Conservation (phyloP, 73 alveolate species). For the Durusdinium trenchii region DNA sequence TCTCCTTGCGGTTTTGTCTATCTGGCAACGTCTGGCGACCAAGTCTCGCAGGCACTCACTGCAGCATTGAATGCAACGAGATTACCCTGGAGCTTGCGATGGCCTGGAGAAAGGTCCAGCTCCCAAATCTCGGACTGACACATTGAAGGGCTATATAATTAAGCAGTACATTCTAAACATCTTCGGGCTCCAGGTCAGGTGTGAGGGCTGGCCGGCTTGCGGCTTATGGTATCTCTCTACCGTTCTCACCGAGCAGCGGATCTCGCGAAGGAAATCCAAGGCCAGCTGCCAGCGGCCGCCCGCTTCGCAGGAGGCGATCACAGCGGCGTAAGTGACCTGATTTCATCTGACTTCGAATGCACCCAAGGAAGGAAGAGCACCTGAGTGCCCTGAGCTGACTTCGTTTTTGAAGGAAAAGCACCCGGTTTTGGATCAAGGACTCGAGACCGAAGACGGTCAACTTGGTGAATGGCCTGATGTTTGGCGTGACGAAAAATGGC, state of each 20-base stretch:
- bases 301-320: not conserved
- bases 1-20: not conserved
- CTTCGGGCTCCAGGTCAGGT: not conserved
- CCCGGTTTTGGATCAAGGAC: too few species aligned
- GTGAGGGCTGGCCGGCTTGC: not conserved
- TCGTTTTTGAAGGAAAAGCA: too few species aligned
- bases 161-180: not conserved
- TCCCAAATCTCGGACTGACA: not conserved
- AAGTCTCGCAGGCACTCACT: conserved; percentile 13
- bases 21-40: not conserved
- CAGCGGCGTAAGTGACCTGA: conserved; percentile 4
- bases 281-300: conserved; percentile 42
- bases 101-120: not conserved
- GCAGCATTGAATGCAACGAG: conserved; percentile 6
- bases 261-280: not conserved
- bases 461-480: too few species aligned
- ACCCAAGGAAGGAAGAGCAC: too few species aligned
- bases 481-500: too few species aligned
- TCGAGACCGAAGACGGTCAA: too few species aligned
- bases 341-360: too few species aligned
- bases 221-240: not conserved
- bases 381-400: too few species aligned
- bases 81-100: not conserved
- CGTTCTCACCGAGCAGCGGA: not conserved
- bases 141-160: not conserved